Conservation (phyloP, 768 basidiomycete species). For the Agrocybe praecox region DNA sequence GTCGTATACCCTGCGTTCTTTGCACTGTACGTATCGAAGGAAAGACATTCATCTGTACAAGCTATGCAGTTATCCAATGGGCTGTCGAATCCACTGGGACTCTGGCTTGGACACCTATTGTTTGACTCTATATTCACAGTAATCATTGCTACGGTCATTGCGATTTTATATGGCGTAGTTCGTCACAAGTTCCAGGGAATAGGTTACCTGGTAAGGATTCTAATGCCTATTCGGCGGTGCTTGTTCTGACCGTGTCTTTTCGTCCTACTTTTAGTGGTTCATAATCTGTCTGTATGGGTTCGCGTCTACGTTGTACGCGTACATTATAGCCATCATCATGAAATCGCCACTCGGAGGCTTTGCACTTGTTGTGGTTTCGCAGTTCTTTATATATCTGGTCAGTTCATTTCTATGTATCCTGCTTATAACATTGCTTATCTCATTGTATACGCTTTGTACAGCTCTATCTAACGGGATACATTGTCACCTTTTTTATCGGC, state of each 20-base stretch:
- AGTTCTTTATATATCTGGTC: slow-evolving; percentile 72
- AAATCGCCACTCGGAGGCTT: slow-evolving; percentile 73
- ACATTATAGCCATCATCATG: slow-evolving; percentile 59
- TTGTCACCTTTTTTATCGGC: slow-evolving; percentile 16
- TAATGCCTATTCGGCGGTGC: neutral
- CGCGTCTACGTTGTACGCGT: slow-evolving; percentile 66
- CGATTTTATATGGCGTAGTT: slow-evolving; percentile 57
- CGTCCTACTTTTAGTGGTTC: slow-evolving; percentile 54
- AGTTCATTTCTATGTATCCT: slow-evolving; percentile 25
- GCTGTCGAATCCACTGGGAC: slow-evolving; percentile 63
- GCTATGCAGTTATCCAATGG: slow-evolving; percentile 86
- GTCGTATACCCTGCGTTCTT: slow-evolving; percentile 82
- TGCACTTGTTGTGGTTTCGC: slow-evolving; percentile 70
- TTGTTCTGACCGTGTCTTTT: neutral
- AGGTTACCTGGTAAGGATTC: slow-evolving; percentile 53
- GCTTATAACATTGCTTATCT: slow-evolving; percentile 50
- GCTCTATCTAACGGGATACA: slow-evolving; percentile 19
- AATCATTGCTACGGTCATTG: slow-evolving; percentile 60
- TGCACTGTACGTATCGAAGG: slow-evolving; percentile 72
- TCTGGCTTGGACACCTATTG: slow-evolving; percentile 81
- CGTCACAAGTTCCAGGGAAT: slow-evolving; percentile 70
- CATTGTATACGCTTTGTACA: slow-evolving; percentile 47
- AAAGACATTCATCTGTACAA: slow-evolving; percentile 72
- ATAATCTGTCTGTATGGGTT: slow-evolving; percentile 71
- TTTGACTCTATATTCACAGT: slow-evolving; percentile 68